These are phyloP conservation scores for Alternaria atra DNA, from an alignment of 2,329 filamentous ascomycete species.

Conservation along the genomic window DNA sequence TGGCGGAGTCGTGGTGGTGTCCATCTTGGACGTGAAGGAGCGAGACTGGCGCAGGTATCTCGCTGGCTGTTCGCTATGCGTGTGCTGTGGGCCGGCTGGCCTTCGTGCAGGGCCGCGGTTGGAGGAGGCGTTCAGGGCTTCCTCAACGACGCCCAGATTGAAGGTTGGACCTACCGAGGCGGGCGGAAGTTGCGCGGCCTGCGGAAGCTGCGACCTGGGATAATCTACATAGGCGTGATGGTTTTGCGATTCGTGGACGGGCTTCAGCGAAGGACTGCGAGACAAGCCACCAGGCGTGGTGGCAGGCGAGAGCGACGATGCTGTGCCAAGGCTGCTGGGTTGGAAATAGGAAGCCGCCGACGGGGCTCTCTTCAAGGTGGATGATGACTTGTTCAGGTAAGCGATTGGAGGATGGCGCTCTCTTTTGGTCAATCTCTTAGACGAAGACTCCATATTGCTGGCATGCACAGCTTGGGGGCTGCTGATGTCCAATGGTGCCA, in stretches of 20 bases:
- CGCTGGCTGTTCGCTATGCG: conserved; percentile 36
- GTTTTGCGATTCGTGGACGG: conserved; percentile 28
- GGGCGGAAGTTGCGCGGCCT: conserved; percentile 20
- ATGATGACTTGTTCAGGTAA: conserved; percentile 26
- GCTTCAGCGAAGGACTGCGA: conserved; percentile 15
- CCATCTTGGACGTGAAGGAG: conserved; percentile 58
- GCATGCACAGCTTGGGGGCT: background rate
- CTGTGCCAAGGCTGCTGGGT: conserved; percentile 1
- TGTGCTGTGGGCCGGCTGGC: conserved; percentile 38
- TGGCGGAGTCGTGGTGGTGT: conserved; percentile 47
- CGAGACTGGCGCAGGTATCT: conserved; percentile 52
- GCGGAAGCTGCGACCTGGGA: conserved; percentile 10
- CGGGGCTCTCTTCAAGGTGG: conserved; percentile 31
- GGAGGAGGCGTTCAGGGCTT: conserved; percentile 24
- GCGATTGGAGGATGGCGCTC: conserved; percentile 29
- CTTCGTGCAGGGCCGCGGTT: conserved; percentile 27
- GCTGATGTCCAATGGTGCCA: conserved; percentile 9
- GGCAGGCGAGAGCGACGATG: conserved; percentile 9
- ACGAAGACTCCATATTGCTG: conserved; percentile 27
- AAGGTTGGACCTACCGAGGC: conserved; percentile 49
- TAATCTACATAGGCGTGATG: conserved; percentile 7
- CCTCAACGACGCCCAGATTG: conserved; percentile 47
- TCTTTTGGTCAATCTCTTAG: conserved; percentile 26
- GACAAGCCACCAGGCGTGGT: no score
- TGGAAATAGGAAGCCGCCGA: background rate